These are phyloP conservation scores for Bjerkandera adusta DNA, from an alignment of 1,284 basidiomycete genomes.

Conservation along the genomic window DNA sequence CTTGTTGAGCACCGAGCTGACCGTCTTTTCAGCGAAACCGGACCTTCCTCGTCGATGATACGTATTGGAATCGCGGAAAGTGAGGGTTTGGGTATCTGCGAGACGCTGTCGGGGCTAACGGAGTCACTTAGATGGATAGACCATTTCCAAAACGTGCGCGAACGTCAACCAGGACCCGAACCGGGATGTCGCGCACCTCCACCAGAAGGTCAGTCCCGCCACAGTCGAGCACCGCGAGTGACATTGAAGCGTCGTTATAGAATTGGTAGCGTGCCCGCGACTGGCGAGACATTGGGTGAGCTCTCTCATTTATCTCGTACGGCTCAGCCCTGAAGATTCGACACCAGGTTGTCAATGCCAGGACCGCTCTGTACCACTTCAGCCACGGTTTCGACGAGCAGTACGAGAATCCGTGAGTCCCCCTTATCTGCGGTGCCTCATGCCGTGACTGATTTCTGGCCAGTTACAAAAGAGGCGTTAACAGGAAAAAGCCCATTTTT, in stretches of 20 bases:
- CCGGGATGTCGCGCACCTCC: conserved; percentile 61
- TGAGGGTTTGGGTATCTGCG: conserved; percentile 24
- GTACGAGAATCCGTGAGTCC: conserved; percentile 60
- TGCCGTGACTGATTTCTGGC: not conserved
- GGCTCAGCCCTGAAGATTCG: not conserved
- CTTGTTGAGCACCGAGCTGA: not conserved
- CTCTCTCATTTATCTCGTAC: not conserved
- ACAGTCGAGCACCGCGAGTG: conserved; percentile 3
- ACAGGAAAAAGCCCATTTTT: conserved; percentile 56
- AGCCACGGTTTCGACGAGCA: conserved; percentile 51
- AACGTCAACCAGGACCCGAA: conserved; percentile 60
- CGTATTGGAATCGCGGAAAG: conserved; percentile 70
- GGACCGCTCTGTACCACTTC: conserved; percentile 64
- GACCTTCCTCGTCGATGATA: conserved; percentile 37
- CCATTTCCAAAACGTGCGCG: conserved; percentile 57
- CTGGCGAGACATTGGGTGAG: conserved; percentile 65
- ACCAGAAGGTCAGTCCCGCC: conserved; percentile 45
- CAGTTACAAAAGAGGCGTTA: conserved; percentile 53
- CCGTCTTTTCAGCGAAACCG: conserved; percentile 27
- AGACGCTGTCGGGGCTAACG: not conserved
- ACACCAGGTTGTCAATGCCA: conserved; percentile 54
- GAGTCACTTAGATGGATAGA: conserved; percentile 53
- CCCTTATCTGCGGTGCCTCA: not conserved
- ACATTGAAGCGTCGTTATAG: conserved; percentile 31
- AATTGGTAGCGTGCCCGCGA: conserved; percentile 72